Evolutionary conservation across 169 alveolate genomes (phyloP).

Genomic region (Eimeria tenella): DNA sequence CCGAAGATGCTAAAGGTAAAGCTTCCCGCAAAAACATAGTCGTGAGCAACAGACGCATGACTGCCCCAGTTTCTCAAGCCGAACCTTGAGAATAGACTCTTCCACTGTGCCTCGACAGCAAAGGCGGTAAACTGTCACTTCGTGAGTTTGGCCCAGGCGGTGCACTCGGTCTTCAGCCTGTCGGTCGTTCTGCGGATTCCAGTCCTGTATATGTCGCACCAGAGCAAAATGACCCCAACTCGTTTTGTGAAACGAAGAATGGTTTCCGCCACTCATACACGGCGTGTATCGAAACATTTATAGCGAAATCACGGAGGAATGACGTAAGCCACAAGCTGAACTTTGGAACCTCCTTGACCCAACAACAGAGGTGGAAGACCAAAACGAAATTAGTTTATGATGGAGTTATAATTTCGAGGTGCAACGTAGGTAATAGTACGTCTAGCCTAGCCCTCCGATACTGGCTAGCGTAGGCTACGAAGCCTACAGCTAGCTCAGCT

Average conservation of each 20-base stretch:
- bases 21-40: not conserved
- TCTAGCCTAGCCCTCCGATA: too few species aligned
- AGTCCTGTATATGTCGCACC: slow-evolving; percentile 86
- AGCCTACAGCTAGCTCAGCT: too few species aligned
- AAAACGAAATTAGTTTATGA: not conserved
- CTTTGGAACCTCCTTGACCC: not conserved
- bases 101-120: slow-evolving; percentile 93
- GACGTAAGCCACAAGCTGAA: not conserved
- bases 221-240: not conserved
- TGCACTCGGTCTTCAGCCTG: slow-evolving; percentile 97
- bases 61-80: not conserved
- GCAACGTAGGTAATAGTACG: too few species aligned
- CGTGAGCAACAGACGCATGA: not conserved
- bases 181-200: slow-evolving; percentile 96
- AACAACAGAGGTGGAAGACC: not conserved
- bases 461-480: too few species aligned
- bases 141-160: slow-evolving; percentile 95
- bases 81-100: slow-evolving; percentile 90
- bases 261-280: not conserved
- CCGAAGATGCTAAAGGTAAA: not conserved
- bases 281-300: not conserved
- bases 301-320: not conserved
- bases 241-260: not conserved
- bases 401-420: not conserved
- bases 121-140: slow-evolving; percentile 93